Base-by-base conservation (phyloP, 2,329 filamentous ascomycete species). In the Arthrinium phaeospermum region DNA sequence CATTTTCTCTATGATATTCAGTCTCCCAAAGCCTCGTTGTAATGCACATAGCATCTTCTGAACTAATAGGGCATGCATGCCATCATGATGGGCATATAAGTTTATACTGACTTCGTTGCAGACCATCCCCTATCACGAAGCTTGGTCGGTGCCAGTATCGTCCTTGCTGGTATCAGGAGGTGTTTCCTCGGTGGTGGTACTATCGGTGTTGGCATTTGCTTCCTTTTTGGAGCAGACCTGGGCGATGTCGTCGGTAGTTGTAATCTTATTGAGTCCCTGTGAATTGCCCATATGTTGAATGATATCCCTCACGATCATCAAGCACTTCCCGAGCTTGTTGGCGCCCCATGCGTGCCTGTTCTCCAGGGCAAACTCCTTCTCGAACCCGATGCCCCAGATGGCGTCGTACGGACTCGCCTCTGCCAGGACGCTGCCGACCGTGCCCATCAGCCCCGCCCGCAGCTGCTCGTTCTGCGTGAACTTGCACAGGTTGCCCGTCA, bases 381-480 rank as follows among this genome's bases (percentile, higher is more conserved):
- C 30, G 41, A 68, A 47, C 19, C 67, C 67, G 37, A 68, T 68
- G 7, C 67, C 67, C 67, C 67, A 68, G 67, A 68, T 45, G 1
- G 24, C 5, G 4, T 68, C 67, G 41, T 30, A 68, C n/a, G 67
- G 67, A 19, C 67, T 68, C n/a, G 67, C 67, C 45, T 68, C 67
- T 1, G 45, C 67, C 67, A 68, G 37, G 4, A 47, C 45, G 37
- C 41, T 68, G 67, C 67, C 67, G 14, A 37, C 10, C 67, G 37
- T 68, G 67, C 67, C 27, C 41, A 68, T 14, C 12, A 68, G 67
- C 19, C 13, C n/a, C 27, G n/a, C 34, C 34, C 12, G 16, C 1
- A 68, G 67, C n/a, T n/a, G 34, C 37, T 12, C 1, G 67, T 24
- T 68, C 67, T 68, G 67, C n/a, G 67, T 68, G 67, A 68, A 68